phyloP scores from a whole-genome alignment of 495 filamentous ascomycete genomes.

The Tuber indicum region DNA sequence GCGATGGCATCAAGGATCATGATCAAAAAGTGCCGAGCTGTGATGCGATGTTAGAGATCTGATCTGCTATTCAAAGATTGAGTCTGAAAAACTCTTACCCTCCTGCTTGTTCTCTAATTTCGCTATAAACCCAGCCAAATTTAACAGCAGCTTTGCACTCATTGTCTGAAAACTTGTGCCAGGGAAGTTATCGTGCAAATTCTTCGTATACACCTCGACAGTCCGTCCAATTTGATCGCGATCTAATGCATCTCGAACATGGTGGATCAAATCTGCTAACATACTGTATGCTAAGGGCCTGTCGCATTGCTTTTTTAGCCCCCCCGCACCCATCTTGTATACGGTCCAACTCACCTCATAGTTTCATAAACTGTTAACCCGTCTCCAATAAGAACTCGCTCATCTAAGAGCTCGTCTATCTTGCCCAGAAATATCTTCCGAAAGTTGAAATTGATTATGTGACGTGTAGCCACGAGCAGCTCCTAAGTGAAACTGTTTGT shows the following conservation, averaged over 20 bases:
- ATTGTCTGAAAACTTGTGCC: constrained; percentile 99
- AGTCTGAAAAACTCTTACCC: constrained; percentile 22
- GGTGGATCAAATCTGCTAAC: constrained; percentile 95
- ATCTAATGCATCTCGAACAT: constrained; percentile 76
- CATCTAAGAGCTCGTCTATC: constrained; percentile 91
- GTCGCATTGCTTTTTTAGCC: constrained; percentile 6
- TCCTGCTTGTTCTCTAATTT: constrained; percentile 84
- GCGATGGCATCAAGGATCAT: constrained; percentile 97
- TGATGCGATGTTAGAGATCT: constrained; percentile 5
- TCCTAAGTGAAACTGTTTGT: constrained; percentile 48
- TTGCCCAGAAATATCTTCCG: constrained; percentile 88
- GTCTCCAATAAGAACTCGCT: constrained; percentile 88
- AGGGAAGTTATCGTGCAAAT: constrained; percentile 90
- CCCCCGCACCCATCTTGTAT: neutral
- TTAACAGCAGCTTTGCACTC: constrained; percentile 93
- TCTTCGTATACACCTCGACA: constrained; percentile 93
- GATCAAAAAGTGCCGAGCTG: constrained; percentile 84
- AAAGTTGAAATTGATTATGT: constrained; percentile 99
- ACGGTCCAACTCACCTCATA: constrained; percentile 49
- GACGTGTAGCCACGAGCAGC: constrained; percentile 87
- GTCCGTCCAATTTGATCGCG: constrained; percentile 88
- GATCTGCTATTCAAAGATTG: neutral
- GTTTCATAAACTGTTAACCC: constrained; percentile 94
- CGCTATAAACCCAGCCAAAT: constrained; percentile 96
- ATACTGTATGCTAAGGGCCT: constrained; percentile 94